Conservation (phyloP, 345 rosid genomes). For the Eucalyptus curtisii region DNA sequence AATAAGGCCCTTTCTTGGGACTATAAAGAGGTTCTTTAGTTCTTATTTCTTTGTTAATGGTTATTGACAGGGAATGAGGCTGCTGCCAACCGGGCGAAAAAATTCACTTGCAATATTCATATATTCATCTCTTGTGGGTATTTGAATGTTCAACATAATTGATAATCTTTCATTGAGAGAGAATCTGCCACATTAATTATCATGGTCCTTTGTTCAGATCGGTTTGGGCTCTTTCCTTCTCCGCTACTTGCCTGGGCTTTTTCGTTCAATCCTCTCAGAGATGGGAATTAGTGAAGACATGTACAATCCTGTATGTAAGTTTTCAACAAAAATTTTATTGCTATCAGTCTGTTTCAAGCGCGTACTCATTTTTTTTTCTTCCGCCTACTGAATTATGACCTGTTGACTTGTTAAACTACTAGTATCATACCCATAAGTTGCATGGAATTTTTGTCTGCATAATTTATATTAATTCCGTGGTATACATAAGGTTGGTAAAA, state of each 20-base stretch:
- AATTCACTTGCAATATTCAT: slow-evolving; percentile 72
- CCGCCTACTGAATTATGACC: not conserved
- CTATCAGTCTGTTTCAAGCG: not conserved
- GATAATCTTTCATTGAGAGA: not conserved
- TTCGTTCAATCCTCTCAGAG: slow-evolving; percentile 51
- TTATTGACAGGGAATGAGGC: slow-evolving; percentile 77
- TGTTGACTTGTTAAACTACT: not conserved
- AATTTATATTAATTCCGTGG: not conserved
- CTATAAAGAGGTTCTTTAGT: not conserved
- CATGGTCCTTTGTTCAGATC: slow-evolving; percentile 27
- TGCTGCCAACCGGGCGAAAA: slow-evolving; percentile 78
- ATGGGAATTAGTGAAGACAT: slow-evolving; percentile 87
- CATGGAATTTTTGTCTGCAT: not conserved
- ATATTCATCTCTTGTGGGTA: slow-evolving; percentile 70
- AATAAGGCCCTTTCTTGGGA: not conserved
- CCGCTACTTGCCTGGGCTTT: slow-evolving; percentile 54
- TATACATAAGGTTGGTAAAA: not conserved
- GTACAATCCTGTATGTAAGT: slow-evolving; percentile 99
- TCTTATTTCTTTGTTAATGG: not conserved
- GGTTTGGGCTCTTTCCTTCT: slow-evolving; percentile 88
- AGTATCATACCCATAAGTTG: not conserved
- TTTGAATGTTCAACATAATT: not conserved
- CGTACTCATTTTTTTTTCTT: not conserved
- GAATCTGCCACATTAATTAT: not conserved
- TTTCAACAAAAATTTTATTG: not conserved